Conservation (phyloP, 108 stramenopile species). For the Skeletonema menzelii region DNA sequence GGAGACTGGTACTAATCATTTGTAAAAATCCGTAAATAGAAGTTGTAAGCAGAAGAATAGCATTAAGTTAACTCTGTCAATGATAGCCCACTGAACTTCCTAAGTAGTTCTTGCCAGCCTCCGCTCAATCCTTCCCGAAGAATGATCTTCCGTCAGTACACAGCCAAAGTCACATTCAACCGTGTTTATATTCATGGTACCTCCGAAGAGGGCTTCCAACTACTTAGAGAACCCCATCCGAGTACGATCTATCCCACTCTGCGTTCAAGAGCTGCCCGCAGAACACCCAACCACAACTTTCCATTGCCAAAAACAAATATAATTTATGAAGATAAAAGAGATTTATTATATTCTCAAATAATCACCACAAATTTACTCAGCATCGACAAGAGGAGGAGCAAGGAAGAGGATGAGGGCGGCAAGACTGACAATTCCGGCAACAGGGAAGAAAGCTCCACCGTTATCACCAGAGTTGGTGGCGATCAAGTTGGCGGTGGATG, state of each 20-base stretch:
- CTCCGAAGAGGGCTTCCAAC: not conserved
- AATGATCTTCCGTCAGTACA: not conserved
- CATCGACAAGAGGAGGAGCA: constrained; percentile 75
- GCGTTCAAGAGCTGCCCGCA: not conserved
- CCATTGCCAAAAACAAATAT: not conserved
- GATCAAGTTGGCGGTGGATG: constrained; percentile 66
- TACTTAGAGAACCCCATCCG: not conserved
- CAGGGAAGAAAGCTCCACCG: constrained; percentile 84
- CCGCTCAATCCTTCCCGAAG: not conserved
- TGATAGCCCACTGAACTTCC: not conserved
- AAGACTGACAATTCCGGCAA: constrained; percentile 71
- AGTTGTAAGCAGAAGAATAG: not conserved
- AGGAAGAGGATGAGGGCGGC: constrained; percentile 83
- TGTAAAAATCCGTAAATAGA: too few relatives aligned
- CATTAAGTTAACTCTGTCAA: not conserved
- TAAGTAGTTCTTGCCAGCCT: not conserved
- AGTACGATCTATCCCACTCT: not conserved
- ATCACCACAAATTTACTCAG: constrained; percentile 54
- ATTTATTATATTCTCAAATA: not conserved
- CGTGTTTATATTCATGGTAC: not conserved
- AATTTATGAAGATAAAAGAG: not conserved
- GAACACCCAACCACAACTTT: not conserved
- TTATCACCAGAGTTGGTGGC: constrained; percentile 68
- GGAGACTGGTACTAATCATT: too few relatives aligned
- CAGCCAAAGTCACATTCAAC: not conserved